These are phyloP conservation scores for Arabis alpina DNA, from an alignment of 345 rosid species.

Conservation along the genomic window DNA sequence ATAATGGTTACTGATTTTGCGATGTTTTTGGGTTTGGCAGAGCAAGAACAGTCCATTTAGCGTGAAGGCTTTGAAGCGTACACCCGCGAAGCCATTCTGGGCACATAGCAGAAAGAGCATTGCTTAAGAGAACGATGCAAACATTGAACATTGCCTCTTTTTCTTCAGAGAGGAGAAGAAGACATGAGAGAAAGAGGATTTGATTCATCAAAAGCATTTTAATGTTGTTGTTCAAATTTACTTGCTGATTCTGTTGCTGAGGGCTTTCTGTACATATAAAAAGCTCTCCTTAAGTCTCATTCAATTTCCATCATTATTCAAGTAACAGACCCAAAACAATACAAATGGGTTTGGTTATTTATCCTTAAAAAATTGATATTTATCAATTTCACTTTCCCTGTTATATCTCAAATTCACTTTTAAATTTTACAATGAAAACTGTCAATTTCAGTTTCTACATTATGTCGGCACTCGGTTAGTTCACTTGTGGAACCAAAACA, in stretches of 20 bases:
- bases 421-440: too few relatives aligned
- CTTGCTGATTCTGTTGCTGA: conserved; percentile 35
- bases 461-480: too few relatives aligned
- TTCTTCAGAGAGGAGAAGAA: conserved; percentile 25
- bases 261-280: conserved; percentile 39
- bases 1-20: conserved; percentile 16
- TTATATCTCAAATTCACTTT: background rate
- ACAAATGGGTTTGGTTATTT: conserved; percentile 25
- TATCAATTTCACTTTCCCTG: background rate
- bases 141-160: conserved; percentile 8
- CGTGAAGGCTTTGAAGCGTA: conserved; percentile 77
- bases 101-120: conserved; percentile 55
- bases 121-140: conserved; percentile 40
- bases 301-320: conserved; percentile 33
- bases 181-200: background rate
- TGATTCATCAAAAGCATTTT: conserved; percentile 11
- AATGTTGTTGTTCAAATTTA: conserved; percentile 32
- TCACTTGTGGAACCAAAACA: too few relatives aligned
- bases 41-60: conserved; percentile 80
- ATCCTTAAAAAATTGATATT: conserved; percentile 11
- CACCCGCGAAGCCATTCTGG: conserved; percentile 75
- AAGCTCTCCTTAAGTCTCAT: conserved; percentile 30
- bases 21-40: conserved; percentile 48
- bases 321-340: conserved; percentile 3
- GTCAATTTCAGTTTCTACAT: too few relatives aligned